Percentiles rank a stretch among this genome's conserved stretches.
These are phyloP conservation scores for Isatis tinctoria DNA, from an alignment of 345 rosid genomes.

Conservation along the genomic window DNA sequence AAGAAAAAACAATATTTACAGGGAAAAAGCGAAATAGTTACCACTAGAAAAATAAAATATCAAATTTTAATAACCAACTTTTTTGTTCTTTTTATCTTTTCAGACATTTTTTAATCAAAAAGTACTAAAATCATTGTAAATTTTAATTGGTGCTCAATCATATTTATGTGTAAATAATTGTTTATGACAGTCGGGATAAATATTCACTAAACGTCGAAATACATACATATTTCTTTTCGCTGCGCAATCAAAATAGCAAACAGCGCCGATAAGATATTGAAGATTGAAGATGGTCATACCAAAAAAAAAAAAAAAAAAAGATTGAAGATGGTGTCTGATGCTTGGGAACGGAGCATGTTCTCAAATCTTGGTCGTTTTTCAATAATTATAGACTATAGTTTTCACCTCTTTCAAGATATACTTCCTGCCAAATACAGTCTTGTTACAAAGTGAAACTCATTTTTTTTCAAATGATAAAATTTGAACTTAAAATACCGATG, in stretches of 20 bases:
- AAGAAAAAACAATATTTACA: neutral
- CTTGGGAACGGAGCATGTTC: constrained; percentile 21
- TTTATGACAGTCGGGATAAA: neutral
- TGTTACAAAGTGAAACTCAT: neutral
- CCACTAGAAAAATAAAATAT: neutral
- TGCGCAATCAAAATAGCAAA: neutral
- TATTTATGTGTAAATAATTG: neutral
- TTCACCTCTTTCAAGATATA: constrained; percentile 10
- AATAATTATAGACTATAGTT: neutral
- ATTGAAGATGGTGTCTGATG: constrained; percentile 14
- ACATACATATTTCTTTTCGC: neutral
- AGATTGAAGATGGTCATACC: neutral
- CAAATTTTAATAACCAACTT: no score
- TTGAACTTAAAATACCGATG: neutral
- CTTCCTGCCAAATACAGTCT: neutral
- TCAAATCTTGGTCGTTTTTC: constrained; percentile 27
- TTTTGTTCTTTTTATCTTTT: no score
- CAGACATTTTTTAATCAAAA: neutral
- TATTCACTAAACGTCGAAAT: neutral
- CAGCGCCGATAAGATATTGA: neutral
- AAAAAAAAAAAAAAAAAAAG: no score
- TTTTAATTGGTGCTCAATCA: neutral
- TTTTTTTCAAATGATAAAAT: neutral
- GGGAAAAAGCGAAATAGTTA: neutral
- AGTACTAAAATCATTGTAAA: neutral